These are phyloP conservation scores for Ensete ventricosum DNA, from an alignment of 176 grass and related monocot species.

Conservation along the genomic window DNA sequence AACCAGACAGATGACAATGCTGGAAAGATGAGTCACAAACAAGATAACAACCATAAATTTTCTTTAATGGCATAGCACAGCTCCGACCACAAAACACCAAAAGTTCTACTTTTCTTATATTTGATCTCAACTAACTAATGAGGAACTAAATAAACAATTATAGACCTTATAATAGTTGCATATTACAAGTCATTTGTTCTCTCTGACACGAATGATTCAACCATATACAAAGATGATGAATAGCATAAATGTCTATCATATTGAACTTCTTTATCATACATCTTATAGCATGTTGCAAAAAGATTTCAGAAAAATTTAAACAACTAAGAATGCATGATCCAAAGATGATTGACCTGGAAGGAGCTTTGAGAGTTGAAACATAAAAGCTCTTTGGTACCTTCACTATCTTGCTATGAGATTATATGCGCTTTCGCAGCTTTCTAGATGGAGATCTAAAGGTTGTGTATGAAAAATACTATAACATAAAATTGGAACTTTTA, in stretches of 20 bases:
- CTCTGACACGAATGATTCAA: not conserved
- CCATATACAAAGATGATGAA: not conserved
- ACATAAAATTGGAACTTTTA: too few relatives aligned
- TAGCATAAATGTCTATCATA: not conserved
- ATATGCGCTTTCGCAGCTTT: not conserved
- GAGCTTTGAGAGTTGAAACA: not conserved
- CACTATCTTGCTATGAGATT: not conserved
- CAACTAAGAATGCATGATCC: not conserved
- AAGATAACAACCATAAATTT: too few relatives aligned
- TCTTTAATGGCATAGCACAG: too few relatives aligned
- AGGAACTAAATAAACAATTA: not conserved
- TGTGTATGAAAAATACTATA: not conserved
- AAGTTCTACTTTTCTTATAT: not conserved
- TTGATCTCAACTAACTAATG: not conserved
- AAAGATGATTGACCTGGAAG: not conserved
- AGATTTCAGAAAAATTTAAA: not conserved
- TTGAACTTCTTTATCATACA: not conserved
- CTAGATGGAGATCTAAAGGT: not conserved
- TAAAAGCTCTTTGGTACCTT: not conserved
- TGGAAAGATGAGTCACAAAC: too few relatives aligned
- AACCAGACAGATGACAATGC: too few relatives aligned
- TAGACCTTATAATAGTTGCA: not conserved
- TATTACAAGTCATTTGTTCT: not conserved
- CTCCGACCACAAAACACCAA: too few relatives aligned
- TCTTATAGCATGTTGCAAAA: not conserved